Base-by-base conservation (phyloP, 371 early-diverging fungal species). In the Lichtheimia ornata region DNA sequence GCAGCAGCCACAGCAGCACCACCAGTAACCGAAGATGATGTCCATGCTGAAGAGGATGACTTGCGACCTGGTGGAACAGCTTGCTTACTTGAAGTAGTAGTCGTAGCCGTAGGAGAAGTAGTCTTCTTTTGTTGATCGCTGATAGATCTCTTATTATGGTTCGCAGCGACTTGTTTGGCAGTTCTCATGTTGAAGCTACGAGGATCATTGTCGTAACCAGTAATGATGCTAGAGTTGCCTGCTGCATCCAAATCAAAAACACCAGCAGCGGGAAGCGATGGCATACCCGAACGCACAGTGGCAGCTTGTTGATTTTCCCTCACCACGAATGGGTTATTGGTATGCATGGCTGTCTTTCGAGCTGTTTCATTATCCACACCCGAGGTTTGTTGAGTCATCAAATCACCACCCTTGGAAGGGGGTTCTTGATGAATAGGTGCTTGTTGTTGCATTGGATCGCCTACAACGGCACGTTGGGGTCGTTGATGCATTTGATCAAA, bases 401-500 rank as follows among this genome's bases (percentile, higher is more conserved):
- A 35, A 9, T 35, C 35, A 28, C 28, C 35, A 28, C 28, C 28
- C 11, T 35, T 35, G 35, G 35, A 35, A 9, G 35, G 35, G 0
- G 35, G 35, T 35, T 35, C 35, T 9, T 35, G 35, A 35, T 35
- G 35, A 35, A 35, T 35, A 11, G 35, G 35, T 35, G 35, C 35
- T 28, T 28, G 6, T 30, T 30, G 30, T 35, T 35, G 35, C 35
- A 35, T 35, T 35, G 35, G 35, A 35, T 35, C 35, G 9, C 6
- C 35, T 13, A 63, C 63, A 11, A 63, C 63, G 0, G 63, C 63
- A 28, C 63, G 63, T 44, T 63, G 63, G 4, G 63, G 50, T 41
- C 52, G 40, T 14, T 43, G 44, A 45, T 14, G 42, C 4, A 42
- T 13, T 30, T 24, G 22, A 5, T 14, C 44, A 12, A 20, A 18